phyloP scores from a whole-genome alignment of 2,329 filamentous ascomycete species.

The Colletotrichum theobromicola region DNA sequence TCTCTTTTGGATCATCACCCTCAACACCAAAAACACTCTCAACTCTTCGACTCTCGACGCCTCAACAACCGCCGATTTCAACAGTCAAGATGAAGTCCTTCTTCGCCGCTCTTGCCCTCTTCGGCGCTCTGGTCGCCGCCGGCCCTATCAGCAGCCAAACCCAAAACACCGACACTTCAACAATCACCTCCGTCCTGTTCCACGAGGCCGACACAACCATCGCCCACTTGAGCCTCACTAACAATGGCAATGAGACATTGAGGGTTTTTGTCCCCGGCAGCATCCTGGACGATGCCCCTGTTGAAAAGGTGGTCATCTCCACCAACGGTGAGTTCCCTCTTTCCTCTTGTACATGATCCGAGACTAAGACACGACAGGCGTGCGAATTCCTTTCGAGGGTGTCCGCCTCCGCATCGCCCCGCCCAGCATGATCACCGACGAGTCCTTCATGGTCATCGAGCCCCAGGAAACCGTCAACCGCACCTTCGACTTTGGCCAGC shows the following conservation, averaged over 20 bases:
- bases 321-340: constrained; percentile 37
- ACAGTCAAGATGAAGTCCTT: constrained; percentile 38
- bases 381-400: constrained; percentile 45
- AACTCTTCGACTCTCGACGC: not conserved
- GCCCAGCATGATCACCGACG: constrained; percentile 39
- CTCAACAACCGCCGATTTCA: not conserved
- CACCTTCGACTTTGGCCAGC: constrained; percentile 55
- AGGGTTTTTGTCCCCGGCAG: constrained; percentile 55
- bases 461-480: constrained; percentile 50
- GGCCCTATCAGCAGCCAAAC: constrained; percentile 33
- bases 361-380: not conserved
- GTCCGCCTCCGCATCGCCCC: constrained; percentile 52
- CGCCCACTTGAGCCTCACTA: constrained; percentile 52
- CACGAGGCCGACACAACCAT: constrained; percentile 48
- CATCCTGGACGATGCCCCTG: constrained; percentile 50
- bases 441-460: constrained; percentile 50
- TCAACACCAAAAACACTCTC: not conserved
- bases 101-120: constrained; percentile 34
- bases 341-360: too few species aligned
- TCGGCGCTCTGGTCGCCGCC: constrained; percentile 39
- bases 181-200: constrained; percentile 38
- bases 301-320: constrained; percentile 54
- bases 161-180: constrained; percentile 24
- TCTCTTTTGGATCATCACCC: not conserved
- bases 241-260: constrained; percentile 46